A percentile compares a stretch with the other conserved stretches of the same genome.
phyloP scores from a whole-genome alignment of 345 rosid species.

The Citrus reticulata region DNA sequence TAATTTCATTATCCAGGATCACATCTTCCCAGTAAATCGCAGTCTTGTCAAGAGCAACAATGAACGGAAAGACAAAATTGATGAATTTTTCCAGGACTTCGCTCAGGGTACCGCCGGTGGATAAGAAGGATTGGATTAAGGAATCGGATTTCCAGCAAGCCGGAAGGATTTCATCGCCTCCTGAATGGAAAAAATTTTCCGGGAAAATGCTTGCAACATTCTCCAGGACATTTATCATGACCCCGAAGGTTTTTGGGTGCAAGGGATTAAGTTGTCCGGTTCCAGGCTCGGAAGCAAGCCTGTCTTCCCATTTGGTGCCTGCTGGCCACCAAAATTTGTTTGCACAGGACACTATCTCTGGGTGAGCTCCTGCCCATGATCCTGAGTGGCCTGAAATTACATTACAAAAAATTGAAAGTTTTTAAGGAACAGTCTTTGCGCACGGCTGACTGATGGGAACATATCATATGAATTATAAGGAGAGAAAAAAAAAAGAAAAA shows the following conservation, averaged over 20 bases:
- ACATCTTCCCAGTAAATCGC: slow-evolving; percentile 89
- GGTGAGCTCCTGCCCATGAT: slow-evolving; percentile 69
- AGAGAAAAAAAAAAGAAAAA: no score
- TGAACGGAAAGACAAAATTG: slow-evolving; percentile 52
- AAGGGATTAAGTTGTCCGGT: slow-evolving; percentile 87
- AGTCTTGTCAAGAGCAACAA: slow-evolving; percentile 61
- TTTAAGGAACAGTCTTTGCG: background rate
- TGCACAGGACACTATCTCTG: slow-evolving; percentile 72
- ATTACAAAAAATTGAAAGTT: background rate
- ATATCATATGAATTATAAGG: no score
- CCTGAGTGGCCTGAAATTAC: background rate
- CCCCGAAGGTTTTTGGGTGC: slow-evolving; percentile 63
- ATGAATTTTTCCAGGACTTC: slow-evolving; percentile 66
- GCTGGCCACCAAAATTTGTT: slow-evolving; percentile 91
- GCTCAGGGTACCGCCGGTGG: slow-evolving; percentile 60
- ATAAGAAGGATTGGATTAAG: slow-evolving; percentile 48
- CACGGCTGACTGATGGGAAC: background rate
- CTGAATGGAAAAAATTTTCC: slow-evolving; percentile 66
- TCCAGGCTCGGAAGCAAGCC: slow-evolving; percentile 80
- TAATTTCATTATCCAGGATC: slow-evolving; percentile 42
- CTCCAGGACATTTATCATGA: slow-evolving; percentile 52
- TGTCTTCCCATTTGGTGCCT: slow-evolving; percentile 49
- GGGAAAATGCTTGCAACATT: slow-evolving; percentile 54
- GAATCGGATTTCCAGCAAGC: slow-evolving; percentile 86
- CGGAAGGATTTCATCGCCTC: slow-evolving; percentile 68